Percentiles rank a stretch among this genome's conserved stretches.
Evolutionary conservation across 345 rosid species (phyloP).

Genomic region (Adansonia digitata): DNA sequence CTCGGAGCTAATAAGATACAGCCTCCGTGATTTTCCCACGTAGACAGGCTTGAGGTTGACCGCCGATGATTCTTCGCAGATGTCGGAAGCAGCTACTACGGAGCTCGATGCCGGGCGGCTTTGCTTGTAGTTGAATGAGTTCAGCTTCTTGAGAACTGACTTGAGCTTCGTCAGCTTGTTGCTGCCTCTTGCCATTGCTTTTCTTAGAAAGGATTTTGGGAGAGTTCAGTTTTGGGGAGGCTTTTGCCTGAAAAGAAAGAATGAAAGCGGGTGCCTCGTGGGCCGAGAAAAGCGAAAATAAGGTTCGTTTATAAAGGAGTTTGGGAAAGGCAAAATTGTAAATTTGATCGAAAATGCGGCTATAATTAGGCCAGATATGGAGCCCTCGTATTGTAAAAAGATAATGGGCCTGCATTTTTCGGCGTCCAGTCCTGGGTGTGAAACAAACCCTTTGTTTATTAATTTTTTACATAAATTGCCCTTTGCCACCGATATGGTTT

Average conservation of each 20-base stretch:
- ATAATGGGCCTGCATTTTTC: neutral
- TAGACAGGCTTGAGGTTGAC: constrained; percentile 62
- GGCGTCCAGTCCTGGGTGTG: neutral
- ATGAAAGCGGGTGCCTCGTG: constrained; percentile 4
- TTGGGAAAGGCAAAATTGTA: constrained; percentile 3
- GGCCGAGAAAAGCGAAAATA: constrained; percentile 25
- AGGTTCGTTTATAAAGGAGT: constrained; percentile 36
- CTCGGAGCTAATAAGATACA: constrained; percentile 59
- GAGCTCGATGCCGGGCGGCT: constrained; percentile 34
- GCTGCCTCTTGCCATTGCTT: constrained; percentile 62
- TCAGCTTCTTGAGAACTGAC: constrained; percentile 75
- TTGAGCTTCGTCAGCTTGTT: constrained; percentile 71
- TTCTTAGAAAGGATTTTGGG: neutral
- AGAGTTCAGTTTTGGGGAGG: no score
- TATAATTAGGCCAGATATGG: constrained; percentile 10
- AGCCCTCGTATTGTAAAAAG: constrained; percentile 10
- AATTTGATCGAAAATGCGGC: neutral
- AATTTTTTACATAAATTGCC: neutral
- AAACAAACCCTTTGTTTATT: neutral
- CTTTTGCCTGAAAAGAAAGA: neutral
- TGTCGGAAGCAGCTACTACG: constrained; percentile 23
- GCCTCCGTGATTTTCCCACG: constrained; percentile 72
- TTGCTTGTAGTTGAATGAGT: constrained; percentile 63
- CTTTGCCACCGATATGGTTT: neutral
- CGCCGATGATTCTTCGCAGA: constrained; percentile 19